phyloP scores from a whole-genome alignment of 306 rosid genomes.

The Dalbergia oliveri region DNA sequence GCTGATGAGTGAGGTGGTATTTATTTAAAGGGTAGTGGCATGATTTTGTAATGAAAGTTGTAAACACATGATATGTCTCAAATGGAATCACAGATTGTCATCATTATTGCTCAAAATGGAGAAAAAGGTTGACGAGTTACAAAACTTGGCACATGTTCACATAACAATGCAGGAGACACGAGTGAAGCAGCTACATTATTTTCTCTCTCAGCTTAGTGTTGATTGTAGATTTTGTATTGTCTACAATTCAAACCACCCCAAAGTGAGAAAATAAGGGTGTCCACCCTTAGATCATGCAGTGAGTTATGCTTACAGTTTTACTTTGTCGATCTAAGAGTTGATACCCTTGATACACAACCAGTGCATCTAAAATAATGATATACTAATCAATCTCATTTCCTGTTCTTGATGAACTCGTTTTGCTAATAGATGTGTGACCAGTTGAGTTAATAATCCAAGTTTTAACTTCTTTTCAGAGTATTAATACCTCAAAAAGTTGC shows the following conservation, averaged over 20 bases:
- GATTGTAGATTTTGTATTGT: constrained; percentile 19
- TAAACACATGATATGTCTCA: constrained; percentile 38
- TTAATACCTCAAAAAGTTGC: not conserved
- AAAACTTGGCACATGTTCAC: constrained; percentile 39
- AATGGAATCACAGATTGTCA: constrained; percentile 30
- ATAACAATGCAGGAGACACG: constrained; percentile 14
- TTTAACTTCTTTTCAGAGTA: too few species aligned
- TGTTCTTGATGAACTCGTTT: not conserved
- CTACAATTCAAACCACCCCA: constrained; percentile 25
- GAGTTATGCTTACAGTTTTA: not conserved
- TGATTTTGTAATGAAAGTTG: constrained; percentile 34
- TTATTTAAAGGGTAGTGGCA: constrained; percentile 39
- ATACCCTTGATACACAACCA: not conserved
- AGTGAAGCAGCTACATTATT: constrained; percentile 36
- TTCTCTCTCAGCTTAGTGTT: constrained; percentile 28
- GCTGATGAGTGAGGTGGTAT: constrained; percentile 32
- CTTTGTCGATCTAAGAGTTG: not conserved
- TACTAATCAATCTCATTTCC: not conserved
- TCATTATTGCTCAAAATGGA: constrained; percentile 30
- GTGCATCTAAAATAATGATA: not conserved
- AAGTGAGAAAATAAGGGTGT: not conserved
- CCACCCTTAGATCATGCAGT: not conserved
- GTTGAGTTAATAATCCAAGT: not conserved
- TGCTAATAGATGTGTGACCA: not conserved
- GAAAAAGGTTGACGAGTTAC: constrained; percentile 30